Base-by-base conservation (phyloP, 108 stramenopile species). In the Nitzschia sp. region DNA sequence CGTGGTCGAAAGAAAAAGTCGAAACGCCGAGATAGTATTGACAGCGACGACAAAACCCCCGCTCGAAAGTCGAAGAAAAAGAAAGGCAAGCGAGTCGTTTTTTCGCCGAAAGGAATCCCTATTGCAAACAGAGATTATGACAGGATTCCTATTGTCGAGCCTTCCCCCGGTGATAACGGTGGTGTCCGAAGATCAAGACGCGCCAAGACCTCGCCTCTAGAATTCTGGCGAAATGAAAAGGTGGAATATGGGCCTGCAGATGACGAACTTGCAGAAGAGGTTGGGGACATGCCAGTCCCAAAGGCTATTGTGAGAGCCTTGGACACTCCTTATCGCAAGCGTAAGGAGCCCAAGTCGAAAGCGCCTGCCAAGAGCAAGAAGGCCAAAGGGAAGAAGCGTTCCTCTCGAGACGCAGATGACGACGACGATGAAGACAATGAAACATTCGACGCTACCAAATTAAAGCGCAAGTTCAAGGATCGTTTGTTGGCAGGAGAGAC, bases 171-270 rank as follows among this genome's bases (percentile, higher is more conserved):
- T 2, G 73, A 74, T 63, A 41, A 19, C 2, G 81, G 65, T 19
- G 71, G 67, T 26, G 52, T 74, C 9, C 84, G 92, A 29, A 60
- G 93, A 55, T 88, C 87, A 0, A 61, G 66, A 45, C 78, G 95
- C 21, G 76, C 77, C 17, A 71, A 60, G 32, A 76, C 77, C 47
- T 46, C 71, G 48, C 91, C 92, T 36, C 65, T 96, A 16, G 80
- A 84, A 58, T 97, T 69, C 60, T 97, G 94, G 96, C 94, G 92
- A 73, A 89, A 87, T 71, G 96, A 97, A 74, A 78, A 84, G 54
- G 28, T 85, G n/a, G 75, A 88, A 45, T 95, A 90, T 63, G 89
- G 80, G 23, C 65, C 85, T 1, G 77, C 88, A 30, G 38, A 41
- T 41, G 64, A 71, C 22, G 38, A 60, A 0, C 50, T 87, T 31